A percentile compares a stretch with the other conserved stretches of the same genome.
Conservation (phyloP, 106 monocot genomes). For the Chionographis japonica region DNA sequence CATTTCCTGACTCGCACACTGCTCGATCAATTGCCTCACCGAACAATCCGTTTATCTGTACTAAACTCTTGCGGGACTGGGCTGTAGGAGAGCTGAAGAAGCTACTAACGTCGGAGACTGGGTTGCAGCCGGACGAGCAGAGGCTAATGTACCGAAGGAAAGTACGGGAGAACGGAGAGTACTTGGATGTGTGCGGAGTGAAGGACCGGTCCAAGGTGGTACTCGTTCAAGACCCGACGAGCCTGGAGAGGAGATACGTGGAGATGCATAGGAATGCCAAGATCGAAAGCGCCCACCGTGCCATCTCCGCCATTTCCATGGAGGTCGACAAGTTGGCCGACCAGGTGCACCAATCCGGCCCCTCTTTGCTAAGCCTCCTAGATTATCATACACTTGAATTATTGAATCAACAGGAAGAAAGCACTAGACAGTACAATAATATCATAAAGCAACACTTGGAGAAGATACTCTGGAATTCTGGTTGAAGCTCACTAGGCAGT, state of each 20-base stretch:
- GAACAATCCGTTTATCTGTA: no score
- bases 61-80: no score
- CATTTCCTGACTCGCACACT: no score
- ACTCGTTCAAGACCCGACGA: conserved; percentile 51
- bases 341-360: conserved; percentile 33
- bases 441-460: no score
- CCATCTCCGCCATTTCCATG: conserved; percentile 47
- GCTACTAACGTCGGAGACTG: conserved; percentile 38
- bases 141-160: conserved; percentile 55
- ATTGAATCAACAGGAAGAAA: no score
- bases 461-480: no score
- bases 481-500: no score
- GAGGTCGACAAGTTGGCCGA: conserved; percentile 73
- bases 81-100: conserved; percentile 75
- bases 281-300: conserved; percentile 41
- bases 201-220: conserved; percentile 68
- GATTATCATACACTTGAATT: no score
- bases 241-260: conserved; percentile 53
- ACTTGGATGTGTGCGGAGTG: conserved; percentile 59
- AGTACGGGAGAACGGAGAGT: conserved; percentile 51
- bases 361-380: no score
- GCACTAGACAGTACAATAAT: no score
- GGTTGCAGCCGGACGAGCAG: conserved; percentile 61
- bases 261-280: conserved; percentile 59
- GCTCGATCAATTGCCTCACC: no score